Base-by-base conservation (phyloP, 2,329 filamentous ascomycete genomes). In the Aspergillus spinulosporus region DNA sequence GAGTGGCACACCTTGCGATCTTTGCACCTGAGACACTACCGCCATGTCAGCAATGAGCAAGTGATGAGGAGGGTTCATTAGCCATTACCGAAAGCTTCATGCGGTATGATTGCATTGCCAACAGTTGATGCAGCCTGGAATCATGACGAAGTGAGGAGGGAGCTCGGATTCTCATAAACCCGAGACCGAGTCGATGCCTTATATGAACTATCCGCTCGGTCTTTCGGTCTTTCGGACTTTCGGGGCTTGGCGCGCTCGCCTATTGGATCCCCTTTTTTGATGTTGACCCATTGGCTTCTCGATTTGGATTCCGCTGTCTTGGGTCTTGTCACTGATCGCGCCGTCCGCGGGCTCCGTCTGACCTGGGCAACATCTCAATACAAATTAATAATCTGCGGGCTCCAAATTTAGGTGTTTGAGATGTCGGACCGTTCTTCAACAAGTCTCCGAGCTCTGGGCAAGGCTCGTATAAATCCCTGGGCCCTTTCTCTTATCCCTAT, bases 151-250 rank as follows among this genome's bases (percentile, higher is more conserved):
- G 11, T 37, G 2, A 44, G 2, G 42, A 44, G 42, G 48, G 26
- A 7, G 12, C 43, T 50, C 52, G 52, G 46, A 55, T 46, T 28
- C 5, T 26, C 37, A 55, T 54, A 36, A 50, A 31, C 12, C 52
- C 52, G 36, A 31, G 7, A 3, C 42, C 50, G 32, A 8, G 32
- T 31, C n/a, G 15, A 29, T 14, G 7, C 29, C 12, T 3, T 29
- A 6, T 12, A 6, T n/a, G 12, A 3, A 12, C 29, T 32, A 31
- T 53, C 26, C 14, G 4, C 50, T 39, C 50, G 50, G 50, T 8
- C 4, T 29, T 44, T 44, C 42, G 42, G 42, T 21, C 29, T 12
- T 14, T 26, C 31, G 29, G 31, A 37, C 34, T 3, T 29, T 47
- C 11, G 44, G 21, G 6, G 4, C 15, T 21, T 6, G 15, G 5